A percentile compares a stretch with the other conserved stretches of the same genome.
These are phyloP conservation scores for Parascedosporium putredinis DNA, from an alignment of 2,329 filamentous ascomycete genomes.

Conservation along the genomic window DNA sequence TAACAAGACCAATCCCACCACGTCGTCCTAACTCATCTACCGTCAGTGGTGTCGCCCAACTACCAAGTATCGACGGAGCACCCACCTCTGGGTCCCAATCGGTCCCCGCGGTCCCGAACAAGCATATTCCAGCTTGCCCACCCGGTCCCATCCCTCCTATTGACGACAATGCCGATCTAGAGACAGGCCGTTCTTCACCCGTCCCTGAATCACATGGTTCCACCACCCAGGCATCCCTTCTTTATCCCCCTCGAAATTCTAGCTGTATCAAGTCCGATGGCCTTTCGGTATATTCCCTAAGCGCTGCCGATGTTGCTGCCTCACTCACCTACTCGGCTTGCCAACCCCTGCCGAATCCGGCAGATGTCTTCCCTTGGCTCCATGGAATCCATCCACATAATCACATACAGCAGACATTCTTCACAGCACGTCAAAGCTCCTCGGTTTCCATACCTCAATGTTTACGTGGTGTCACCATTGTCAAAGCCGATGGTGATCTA, in stretches of 20 bases:
- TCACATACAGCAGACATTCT: conserved; percentile 81
- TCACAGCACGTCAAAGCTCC: conserved; percentile 65
- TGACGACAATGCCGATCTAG: conserved; percentile 23
- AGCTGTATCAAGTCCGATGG: conserved; percentile 37
- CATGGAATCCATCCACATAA: conserved; percentile 88
- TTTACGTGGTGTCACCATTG: conserved; percentile 69
- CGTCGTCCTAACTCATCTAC: conserved; percentile 32
- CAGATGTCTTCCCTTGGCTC: conserved; percentile 90
- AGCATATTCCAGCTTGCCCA: conserved; percentile 83
- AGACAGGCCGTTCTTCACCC: conserved; percentile 1
- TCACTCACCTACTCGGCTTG: conserved; percentile 67
- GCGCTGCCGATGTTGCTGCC: conserved; percentile 54
- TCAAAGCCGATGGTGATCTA: conserved; percentile 82
- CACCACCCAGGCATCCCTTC: conserved; percentile 53
- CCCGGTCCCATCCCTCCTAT: conserved; percentile 53
- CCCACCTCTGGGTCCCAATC: conserved; percentile 8
- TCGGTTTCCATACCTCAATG: conserved; percentile 61
- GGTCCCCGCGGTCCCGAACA: conserved; percentile 60
- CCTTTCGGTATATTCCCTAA: conserved; percentile 62
- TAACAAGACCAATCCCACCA: conserved; percentile 36
- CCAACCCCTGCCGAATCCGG: conserved; percentile 73
- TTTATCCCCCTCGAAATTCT: conserved; percentile 63
- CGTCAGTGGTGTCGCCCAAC: background rate
- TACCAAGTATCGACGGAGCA: conserved; percentile 7
- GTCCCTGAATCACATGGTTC: background rate